Conservation (phyloP, 352 stramenopile species). For the Phytophthora vignae region DNA sequence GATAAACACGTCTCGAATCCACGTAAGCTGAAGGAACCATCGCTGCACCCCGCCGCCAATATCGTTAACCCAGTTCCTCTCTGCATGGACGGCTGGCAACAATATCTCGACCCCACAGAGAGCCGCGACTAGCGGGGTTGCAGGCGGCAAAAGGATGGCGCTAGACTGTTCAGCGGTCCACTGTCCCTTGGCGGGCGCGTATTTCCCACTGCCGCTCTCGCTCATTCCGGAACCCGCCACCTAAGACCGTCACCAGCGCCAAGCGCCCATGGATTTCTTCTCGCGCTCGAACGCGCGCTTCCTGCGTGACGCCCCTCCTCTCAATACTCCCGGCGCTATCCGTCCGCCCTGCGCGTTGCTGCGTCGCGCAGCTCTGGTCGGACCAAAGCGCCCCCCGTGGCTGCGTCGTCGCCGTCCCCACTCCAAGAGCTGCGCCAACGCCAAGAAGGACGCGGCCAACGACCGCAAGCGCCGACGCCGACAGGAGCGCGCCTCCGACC, state of each 20-base stretch:
- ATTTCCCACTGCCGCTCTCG: neutral
- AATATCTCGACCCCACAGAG: neutral
- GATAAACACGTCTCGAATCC: too few species aligned
- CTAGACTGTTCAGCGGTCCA: neutral
- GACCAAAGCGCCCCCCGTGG: neutral
- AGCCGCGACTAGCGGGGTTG: neutral
- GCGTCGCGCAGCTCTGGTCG: neutral
- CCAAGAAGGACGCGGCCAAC: constrained; percentile 5
- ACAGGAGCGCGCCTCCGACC: neutral
- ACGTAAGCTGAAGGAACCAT: too few species aligned
- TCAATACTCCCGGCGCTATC: neutral
- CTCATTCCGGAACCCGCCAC: neutral
- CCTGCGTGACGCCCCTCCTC: neutral
- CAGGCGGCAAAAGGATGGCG: neutral
- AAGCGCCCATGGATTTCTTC: constrained; percentile 1
- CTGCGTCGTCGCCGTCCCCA: neutral
- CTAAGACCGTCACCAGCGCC: neutral
- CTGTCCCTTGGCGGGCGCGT: constrained; percentile 1
- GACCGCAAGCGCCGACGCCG: constrained; percentile 1
- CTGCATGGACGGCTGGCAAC: neutral
- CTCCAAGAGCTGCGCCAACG: constrained; percentile 10
- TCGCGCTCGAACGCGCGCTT: neutral
- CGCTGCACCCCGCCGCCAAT: too few species aligned
- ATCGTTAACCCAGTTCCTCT: neutral
- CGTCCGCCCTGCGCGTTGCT: neutral